phyloP scores from a whole-genome alignment of 2,329 filamentous ascomycete species.

The Salinomyces thailandicus region DNA sequence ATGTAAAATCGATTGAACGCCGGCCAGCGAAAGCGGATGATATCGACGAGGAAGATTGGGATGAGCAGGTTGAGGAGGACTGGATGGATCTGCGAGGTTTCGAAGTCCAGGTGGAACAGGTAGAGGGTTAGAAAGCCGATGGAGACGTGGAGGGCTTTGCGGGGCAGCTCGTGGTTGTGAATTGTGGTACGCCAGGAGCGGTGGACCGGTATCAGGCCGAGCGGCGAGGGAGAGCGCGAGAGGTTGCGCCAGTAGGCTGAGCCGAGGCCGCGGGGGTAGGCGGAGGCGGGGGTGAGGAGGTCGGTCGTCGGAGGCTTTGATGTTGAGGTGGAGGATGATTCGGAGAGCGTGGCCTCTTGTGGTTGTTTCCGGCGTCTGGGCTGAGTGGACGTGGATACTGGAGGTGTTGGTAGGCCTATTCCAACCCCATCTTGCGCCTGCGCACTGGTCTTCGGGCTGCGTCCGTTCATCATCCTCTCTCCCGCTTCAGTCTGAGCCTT shows the following conservation, averaged over 20 bases:
- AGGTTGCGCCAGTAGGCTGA: constrained; percentile 77
- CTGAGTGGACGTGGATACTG: constrained; percentile 4
- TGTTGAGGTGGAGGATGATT: not conserved
- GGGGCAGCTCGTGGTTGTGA: constrained; percentile 92
- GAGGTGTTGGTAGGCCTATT: constrained; percentile 5
- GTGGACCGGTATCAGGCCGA: constrained; percentile 92
- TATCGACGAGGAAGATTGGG: constrained; percentile 72
- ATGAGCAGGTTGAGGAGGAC: constrained; percentile 71
- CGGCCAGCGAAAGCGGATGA: constrained; percentile 71
- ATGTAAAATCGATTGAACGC: constrained; percentile 84
- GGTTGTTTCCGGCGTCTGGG: constrained; percentile 23
- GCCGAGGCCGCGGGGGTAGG: constrained; percentile 45
- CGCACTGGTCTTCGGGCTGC: constrained; percentile 7
- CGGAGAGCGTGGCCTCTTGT: constrained; percentile 22
- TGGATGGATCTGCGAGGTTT: constrained; percentile 68
- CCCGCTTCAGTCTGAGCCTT: constrained; percentile 6
- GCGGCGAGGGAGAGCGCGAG: constrained; percentile 81
- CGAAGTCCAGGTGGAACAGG: constrained; percentile 70
- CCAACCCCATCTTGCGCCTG: constrained; percentile 6
- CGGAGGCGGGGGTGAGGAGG: constrained; percentile 22
- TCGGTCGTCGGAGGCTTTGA: constrained; percentile 14
- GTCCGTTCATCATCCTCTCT: constrained; percentile 18
- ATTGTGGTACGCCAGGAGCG: constrained; percentile 79
- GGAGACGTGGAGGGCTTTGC: constrained; percentile 86
- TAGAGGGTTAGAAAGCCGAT: constrained; percentile 90